Evolutionary conservation across 192 early-diverging fungal species (phyloP).

Genomic region (Gonapodya sp.): DNA sequence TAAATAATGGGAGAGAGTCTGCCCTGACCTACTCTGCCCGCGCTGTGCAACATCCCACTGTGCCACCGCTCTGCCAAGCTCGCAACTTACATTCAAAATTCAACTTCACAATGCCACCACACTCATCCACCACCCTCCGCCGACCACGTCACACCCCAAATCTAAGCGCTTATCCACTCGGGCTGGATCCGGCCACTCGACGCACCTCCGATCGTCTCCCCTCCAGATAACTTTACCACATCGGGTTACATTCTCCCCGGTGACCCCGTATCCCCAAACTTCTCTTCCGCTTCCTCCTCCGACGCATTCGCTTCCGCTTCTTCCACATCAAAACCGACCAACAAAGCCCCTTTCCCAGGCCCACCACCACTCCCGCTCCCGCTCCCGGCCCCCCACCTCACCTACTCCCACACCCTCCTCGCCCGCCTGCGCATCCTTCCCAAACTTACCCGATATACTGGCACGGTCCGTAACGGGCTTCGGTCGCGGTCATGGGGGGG

Average conservation of each 20-base stretch:
- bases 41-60: too few species aligned
- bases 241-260: slow-evolving; percentile 7
- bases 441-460: slow-evolving; percentile 56
- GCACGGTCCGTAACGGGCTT: slow-evolving; percentile 34
- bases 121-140: too few species aligned
- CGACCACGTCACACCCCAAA: background rate
- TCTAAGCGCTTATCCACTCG: slow-evolving; percentile 40
- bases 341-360: too few species aligned
- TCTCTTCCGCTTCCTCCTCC: background rate
- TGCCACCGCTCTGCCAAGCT: too few species aligned
- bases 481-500: slow-evolving; percentile 12
- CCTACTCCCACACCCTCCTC: slow-evolving; percentile 52
- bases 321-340: too few species aligned
- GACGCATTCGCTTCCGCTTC: slow-evolving; percentile 10
- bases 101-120: too few species aligned
- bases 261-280: slow-evolving; percentile 4
- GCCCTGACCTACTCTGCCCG: too few species aligned
- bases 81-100: too few species aligned
- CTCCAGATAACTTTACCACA: background rate
- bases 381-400: slow-evolving; percentile 28
- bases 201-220: slow-evolving; percentile 8
- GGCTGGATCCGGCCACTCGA: slow-evolving; percentile 43
- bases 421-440: slow-evolving; percentile 64
- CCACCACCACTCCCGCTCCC: slow-evolving; percentile 22
- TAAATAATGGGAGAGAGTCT: too few species aligned